Evolutionary conservation across 331 rosid genomes (phyloP).

Genomic region (Quercus phellos): DNA sequence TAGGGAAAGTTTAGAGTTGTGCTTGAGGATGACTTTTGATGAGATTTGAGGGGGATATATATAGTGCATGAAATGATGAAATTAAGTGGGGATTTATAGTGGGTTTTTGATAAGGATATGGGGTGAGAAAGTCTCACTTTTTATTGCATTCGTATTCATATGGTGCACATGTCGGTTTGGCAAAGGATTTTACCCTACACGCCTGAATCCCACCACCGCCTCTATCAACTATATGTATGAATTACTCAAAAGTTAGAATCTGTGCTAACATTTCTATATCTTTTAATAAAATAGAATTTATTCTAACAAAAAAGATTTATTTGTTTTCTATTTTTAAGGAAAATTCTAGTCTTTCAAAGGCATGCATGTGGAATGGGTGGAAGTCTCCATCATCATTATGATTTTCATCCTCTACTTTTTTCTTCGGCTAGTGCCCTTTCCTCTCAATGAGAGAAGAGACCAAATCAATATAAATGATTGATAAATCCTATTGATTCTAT

Average conservation of each 20-base stretch:
- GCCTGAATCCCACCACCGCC: constrained; percentile 27
- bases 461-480: too few relatives aligned
- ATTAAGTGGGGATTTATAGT: constrained; percentile 21
- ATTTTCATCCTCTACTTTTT: too few relatives aligned
- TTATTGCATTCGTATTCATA: background rate
- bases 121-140: background rate
- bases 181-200: background rate
- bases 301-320: too few relatives aligned
- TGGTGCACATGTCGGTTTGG: background rate
- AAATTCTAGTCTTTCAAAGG: too few relatives aligned
- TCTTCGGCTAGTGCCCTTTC: too few relatives aligned
- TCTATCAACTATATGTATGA: background rate
- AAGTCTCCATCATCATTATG: too few relatives aligned
- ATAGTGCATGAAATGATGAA: background rate
- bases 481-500: too few relatives aligned
- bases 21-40: background rate
- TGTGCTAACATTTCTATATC: too few relatives aligned
- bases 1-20: background rate
- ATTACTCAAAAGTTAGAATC: background rate
- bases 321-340: too few relatives aligned
- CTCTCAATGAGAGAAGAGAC: too few relatives aligned
- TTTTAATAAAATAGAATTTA: too few relatives aligned
- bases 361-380: too few relatives aligned
- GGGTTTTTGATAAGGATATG: constrained; percentile 21
- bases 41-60: background rate